A percentile compares a stretch with the other conserved stretches of the same genome.
Evolutionary conservation across 306 rosid species (phyloP).

Genomic region (Dalbergia cultrata): DNA sequence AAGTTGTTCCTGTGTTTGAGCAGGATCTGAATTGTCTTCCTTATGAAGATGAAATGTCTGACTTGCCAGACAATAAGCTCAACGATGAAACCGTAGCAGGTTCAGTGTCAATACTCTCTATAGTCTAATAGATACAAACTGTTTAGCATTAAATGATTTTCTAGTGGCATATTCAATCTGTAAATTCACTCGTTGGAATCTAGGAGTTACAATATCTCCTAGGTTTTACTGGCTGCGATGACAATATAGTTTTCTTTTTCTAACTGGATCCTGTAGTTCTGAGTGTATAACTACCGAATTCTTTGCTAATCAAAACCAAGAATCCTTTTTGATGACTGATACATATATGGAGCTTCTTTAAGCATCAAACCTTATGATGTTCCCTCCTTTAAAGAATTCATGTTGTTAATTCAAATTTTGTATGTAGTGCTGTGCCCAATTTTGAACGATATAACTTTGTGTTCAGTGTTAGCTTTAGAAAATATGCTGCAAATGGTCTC

Average conservation of each 20-base stretch:
- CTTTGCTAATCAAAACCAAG: slow-evolving; percentile 10
- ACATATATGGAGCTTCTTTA: slow-evolving; percentile 8
- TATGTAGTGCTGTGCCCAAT: background rate
- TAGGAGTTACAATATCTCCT: slow-evolving; percentile 8
- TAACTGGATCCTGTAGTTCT: slow-evolving; percentile 15
- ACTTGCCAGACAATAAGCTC: slow-evolving; percentile 49
- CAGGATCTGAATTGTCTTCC: slow-evolving; percentile 91
- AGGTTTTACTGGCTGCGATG: slow-evolving; percentile 16
- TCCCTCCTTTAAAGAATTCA: slow-evolving; percentile 13
- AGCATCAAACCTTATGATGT: background rate
- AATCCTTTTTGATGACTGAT: background rate
- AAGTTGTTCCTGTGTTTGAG: slow-evolving; percentile 49
- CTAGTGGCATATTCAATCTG: slow-evolving; percentile 32
- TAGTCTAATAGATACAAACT: slow-evolving; percentile 34
- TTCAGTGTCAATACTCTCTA: slow-evolving; percentile 43
- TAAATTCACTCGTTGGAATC: slow-evolving; percentile 23
- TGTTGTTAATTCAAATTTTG: background rate
- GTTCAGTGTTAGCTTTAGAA: slow-evolving; percentile 13
- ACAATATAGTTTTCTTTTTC: slow-evolving; percentile 6
- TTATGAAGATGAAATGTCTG: slow-evolving; percentile 54
- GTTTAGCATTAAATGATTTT: slow-evolving; percentile 15
- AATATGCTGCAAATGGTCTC: slow-evolving; percentile 27
- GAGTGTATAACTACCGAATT: background rate
- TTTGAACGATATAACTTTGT: slow-evolving; percentile 14
- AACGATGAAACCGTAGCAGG: slow-evolving; percentile 65